Evolutionary conservation across 2,329 filamentous ascomycete species (phyloP), one percentile per base, ranked within the genome.

Genomic region (Neoarthrinium moseri): DNA sequence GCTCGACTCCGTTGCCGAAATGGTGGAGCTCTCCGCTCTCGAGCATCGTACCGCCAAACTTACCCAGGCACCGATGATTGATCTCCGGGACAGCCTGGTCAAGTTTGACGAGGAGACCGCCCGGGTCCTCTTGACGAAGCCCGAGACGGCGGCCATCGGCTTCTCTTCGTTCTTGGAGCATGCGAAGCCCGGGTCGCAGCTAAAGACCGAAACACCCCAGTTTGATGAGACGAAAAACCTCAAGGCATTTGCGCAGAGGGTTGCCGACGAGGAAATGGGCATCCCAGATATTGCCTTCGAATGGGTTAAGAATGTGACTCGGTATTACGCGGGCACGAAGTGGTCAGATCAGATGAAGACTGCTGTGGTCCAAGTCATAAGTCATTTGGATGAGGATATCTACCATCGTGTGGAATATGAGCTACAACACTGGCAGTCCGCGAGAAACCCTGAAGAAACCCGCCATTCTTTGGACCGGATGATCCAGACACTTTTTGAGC

Each of bases 141-240:
- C 75, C 45, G 75, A 79, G 36, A 66, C 71, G 18, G 68, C 74
- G 0, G 71, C 72, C 10, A 64, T 80, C 23, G 78, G 78, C 7
- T 68, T 83, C 13, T 80, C 77, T 1, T 81, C 80, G 4, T 85
- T 86, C 53, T 69, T 86, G 4, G 82, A 86, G 52, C 80, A 85
- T 54, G 76, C 80, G 2, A 84, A 83, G 52, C 68, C 76, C 0
- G 73, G 73, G 4, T 72, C 77, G 0, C 74, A 80, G 54, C 73
- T 77, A 40, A 66, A 72, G 18, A 64, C 66, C 2, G 70, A 69
- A n/a, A 70, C 67, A 3, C 67, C 73, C 1, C 54, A 60, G 0
- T 81, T 84, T 50, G 70, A 80, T 17, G 78, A 82, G 44, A 65
- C 68, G 1, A 71, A 70, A 33, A 78, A 79, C 0, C 61, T 87